A percentile compares a stretch with the other conserved stretches of the same genome.
These are phyloP conservation scores for Obelidium mucronatum DNA, from an alignment of 192 early-diverging fungal genomes.

Conservation along the genomic window DNA sequence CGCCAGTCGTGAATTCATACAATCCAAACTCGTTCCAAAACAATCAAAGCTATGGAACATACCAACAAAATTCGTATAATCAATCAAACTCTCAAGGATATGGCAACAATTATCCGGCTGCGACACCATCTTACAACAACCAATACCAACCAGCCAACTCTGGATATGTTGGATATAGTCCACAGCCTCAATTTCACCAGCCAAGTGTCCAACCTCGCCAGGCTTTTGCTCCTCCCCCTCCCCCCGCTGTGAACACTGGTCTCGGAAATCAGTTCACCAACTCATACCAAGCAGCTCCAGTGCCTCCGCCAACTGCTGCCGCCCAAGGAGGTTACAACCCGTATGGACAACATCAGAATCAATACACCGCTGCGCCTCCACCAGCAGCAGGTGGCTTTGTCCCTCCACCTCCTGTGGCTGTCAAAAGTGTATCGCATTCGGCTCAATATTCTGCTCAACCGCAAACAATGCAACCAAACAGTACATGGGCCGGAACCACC, in stretches of 20 bases:
- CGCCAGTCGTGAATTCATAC: slow-evolving; percentile 10
- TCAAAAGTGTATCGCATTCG: slow-evolving; percentile 19
- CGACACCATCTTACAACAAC: background rate
- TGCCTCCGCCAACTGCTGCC: slow-evolving; percentile 16
- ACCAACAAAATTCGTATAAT: slow-evolving; percentile 17
- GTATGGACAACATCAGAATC: slow-evolving; percentile 27
- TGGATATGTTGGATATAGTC: slow-evolving; percentile 3
- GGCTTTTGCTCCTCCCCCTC: slow-evolving; percentile 47
- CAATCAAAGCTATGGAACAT: slow-evolving; percentile 23
- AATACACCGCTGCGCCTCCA: slow-evolving; percentile 42
- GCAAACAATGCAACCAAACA: slow-evolving; percentile 30
- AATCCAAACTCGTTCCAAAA: background rate
- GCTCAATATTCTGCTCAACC: slow-evolving; percentile 32
- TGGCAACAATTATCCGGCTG: background rate
- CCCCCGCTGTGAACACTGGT: slow-evolving; percentile 37
- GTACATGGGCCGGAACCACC: slow-evolving; percentile 11
- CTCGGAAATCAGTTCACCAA: slow-evolving; percentile 6
- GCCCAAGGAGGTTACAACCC: slow-evolving; percentile 32
- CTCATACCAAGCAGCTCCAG: background rate
- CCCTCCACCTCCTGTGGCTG: slow-evolving; percentile 49
- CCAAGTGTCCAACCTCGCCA: background rate
- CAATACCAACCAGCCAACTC: background rate
- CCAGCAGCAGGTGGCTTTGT: slow-evolving; percentile 41
- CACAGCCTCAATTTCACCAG: too few relatives aligned
- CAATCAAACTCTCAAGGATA: background rate